These are phyloP conservation scores for Mucor racemosus DNA, from an alignment of 371 early-diverging fungal genomes.

Conservation along the genomic window DNA sequence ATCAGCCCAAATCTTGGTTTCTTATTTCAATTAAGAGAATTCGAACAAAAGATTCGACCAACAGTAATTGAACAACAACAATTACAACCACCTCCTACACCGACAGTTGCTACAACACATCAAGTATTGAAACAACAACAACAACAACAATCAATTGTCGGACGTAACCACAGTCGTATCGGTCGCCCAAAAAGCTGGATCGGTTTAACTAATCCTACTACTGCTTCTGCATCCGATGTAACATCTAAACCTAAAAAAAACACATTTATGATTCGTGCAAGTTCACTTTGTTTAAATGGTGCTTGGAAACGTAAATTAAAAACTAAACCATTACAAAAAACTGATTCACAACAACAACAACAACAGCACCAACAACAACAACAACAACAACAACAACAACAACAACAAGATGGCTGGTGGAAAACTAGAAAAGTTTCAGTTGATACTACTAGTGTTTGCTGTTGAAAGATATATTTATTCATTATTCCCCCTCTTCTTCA, in stretches of 20 bases:
- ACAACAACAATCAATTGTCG: neutral
- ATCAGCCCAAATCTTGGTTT: conserved; percentile 85
- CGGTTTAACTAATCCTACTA: too few relatives aligned
- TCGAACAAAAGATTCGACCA: conserved; percentile 47
- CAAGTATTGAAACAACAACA: neutral
- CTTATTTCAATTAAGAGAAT: conserved; percentile 80
- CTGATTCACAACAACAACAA: neutral
- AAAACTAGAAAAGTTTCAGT: conserved; percentile 21
- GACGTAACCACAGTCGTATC: neutral
- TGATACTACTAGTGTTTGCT: conserved; percentile 16
- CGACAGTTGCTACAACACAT: conserved; percentile 5
- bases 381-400: neutral
- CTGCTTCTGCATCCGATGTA: conserved; percentile 2
- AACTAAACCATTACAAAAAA: neutral
- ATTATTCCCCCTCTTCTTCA: conserved; percentile 10
- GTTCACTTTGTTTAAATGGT: conserved; percentile 6
- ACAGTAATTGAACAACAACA: neutral
- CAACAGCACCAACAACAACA: neutral
- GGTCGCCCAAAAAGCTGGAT: conserved; percentile 18
- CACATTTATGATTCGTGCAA: neutral
- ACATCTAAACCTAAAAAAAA: conserved; percentile 9
- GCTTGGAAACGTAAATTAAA: conserved; percentile 23
- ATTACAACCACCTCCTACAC: neutral
- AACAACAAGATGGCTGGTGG: conserved; percentile 22
- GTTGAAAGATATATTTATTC: conserved; percentile 10